Base-by-base conservation (phyloP, 306 rosid species). In the Vachellia collinsii region DNA sequence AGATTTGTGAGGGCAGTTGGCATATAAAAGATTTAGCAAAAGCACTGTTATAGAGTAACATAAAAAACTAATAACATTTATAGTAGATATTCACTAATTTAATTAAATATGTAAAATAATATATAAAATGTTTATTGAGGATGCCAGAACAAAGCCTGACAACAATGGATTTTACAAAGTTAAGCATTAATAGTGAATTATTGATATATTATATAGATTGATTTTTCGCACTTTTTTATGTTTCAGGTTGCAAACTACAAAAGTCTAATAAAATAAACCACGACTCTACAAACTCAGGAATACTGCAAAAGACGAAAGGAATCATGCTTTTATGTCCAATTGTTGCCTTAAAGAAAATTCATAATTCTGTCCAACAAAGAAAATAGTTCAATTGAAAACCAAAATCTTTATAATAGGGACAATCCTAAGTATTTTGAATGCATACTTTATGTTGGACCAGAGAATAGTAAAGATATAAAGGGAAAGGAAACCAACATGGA, bases 1-100 rank as follows among this genome's bases (percentile, higher is more conserved):
- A 42, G 22, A 65, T 75, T 72, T 84, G 43, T 12, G 61, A 58
- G 78, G 59, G 69, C 80, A 54, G 42, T 80, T 83, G 80, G 54
- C 56, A 75, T 48, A 75, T 43, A 41, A 36, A 71, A 70, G 23
- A 44, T 51, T 78, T 56, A 61, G 46, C 64, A 79, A 23, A 69
- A 79, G 47, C 19, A 48, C 36, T 69, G 51, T 42, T 77, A 53
- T 43, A 44, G 70, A 47, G 42, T 29, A 75, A 75, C 69, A 20
- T 9, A 29, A 11, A 77, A 36, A 44, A 46, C 34, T 64, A 68
- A 73, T 11, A 29, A 11, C 38, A 38, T 25, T 74, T 75, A 42
- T 11, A 20, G 22, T 5, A 42, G 41, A 43, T 23, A 75, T 76
- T 20, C 20, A 42, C 7, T 48, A 59, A 59, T 69, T 25, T 10